Percentiles rank a stretch among this genome's conserved stretches.
Conservation (phyloP, 306 rosid species). For the Luffa aegyptiaca region DNA sequence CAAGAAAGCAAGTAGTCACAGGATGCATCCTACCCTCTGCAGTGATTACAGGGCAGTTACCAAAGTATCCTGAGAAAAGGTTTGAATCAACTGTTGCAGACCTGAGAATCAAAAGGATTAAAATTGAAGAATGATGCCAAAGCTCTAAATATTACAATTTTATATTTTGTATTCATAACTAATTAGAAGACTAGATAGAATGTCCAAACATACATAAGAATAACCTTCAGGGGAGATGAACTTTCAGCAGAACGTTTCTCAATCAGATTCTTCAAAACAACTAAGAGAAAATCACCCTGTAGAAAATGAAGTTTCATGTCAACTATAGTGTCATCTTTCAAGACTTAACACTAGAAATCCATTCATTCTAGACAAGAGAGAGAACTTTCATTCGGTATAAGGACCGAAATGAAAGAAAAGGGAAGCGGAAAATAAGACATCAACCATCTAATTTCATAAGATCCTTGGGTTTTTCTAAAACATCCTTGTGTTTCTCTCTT, state of each 20-base stretch:
- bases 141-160: neutral
- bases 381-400: neutral
- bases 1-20: constrained; percentile 72
- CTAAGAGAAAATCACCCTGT: constrained; percentile 89
- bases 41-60: constrained; percentile 77
- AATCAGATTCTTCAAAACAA: constrained; percentile 66
- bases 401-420: neutral
- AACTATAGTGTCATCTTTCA: neutral
- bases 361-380: neutral
- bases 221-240: constrained; percentile 58
- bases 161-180: neutral
- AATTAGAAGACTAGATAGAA: neutral
- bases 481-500: neutral
- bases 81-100: constrained; percentile 95
- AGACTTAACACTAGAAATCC: neutral
- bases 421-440: neutral
- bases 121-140: constrained; percentile 2
- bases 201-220: constrained; percentile 57
- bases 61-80: constrained; percentile 80
- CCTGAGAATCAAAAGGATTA: constrained; percentile 33
- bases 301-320: constrained; percentile 6
- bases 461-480: neutral
- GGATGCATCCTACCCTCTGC: constrained; percentile 94
- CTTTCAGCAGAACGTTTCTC: constrained; percentile 53
- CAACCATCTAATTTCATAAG: neutral